Evolutionary conservation across 345 rosid genomes (phyloP).

Genomic region (Linum trigynum): DNA sequence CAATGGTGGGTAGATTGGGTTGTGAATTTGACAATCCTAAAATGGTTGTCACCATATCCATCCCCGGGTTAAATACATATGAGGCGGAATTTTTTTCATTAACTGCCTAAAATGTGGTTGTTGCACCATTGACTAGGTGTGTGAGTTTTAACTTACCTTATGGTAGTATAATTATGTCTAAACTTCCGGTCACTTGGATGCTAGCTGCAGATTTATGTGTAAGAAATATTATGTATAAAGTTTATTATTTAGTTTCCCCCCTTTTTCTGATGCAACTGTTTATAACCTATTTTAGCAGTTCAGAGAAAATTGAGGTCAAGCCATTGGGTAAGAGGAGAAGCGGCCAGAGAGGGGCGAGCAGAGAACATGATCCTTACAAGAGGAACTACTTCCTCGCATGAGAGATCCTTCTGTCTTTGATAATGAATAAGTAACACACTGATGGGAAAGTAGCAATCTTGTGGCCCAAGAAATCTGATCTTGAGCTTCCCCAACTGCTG

Average conservation of each 20-base stretch:
- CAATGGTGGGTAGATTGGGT: too few species aligned
- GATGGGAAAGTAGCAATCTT: constrained; percentile 38
- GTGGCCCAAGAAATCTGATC: constrained; percentile 61
- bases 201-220: neutral
- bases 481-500: constrained; percentile 70
- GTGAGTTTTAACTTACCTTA: constrained; percentile 2
- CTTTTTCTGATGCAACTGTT: neutral
- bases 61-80: constrained; percentile 29
- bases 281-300: constrained; percentile 26
- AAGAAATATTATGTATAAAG: neutral
- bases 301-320: constrained; percentile 42
- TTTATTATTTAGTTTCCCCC: neutral
- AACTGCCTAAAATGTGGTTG: constrained; percentile 31
- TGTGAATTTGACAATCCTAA: too few species aligned
- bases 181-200: too few species aligned
- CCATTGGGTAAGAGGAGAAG: constrained; percentile 43
- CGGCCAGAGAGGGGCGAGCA: constrained; percentile 21
- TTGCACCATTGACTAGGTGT: constrained; percentile 63
- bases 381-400: constrained; percentile 59
- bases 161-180: too few species aligned
- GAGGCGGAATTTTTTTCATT: constrained; percentile 27
- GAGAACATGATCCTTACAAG: constrained; percentile 42
- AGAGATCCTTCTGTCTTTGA: constrained; percentile 65
- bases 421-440: constrained; percentile 47
- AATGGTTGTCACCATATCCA: too few species aligned